A percentile compares a stretch with the other conserved stretches of the same genome.
phyloP scores from a whole-genome alignment of 441 rosid genomes.

The Melastoma candidum region DNA sequence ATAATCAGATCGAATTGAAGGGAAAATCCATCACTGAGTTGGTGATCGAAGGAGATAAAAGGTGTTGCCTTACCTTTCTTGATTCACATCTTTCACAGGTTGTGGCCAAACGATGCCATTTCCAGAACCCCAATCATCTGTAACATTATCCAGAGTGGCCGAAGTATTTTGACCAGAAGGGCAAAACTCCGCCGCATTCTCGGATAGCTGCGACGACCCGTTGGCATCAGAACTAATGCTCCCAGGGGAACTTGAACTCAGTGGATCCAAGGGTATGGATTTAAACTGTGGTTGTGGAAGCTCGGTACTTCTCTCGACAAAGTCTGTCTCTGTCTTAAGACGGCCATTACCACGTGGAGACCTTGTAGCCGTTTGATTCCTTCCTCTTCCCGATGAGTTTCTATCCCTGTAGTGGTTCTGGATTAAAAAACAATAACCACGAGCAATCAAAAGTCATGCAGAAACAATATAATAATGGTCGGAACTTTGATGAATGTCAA shows the following conservation, averaged over 20 bases:
- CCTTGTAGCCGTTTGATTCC: conserved; percentile 36
- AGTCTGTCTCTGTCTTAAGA: conserved; percentile 25
- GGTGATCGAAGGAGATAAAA: not conserved
- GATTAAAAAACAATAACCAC: conserved; percentile 17
- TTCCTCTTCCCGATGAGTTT: conserved; percentile 32
- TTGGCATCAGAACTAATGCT: conserved; percentile 24
- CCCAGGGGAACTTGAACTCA: conserved; percentile 30
- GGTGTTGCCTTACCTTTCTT: conserved; percentile 39
- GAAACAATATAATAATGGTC: not conserved
- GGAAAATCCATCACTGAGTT: conserved; percentile 5
- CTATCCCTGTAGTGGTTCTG: conserved; percentile 74
- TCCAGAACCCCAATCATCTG: conserved; percentile 23
- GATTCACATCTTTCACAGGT: conserved; percentile 22
- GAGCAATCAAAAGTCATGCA: not conserved
- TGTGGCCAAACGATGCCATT: conserved; percentile 22
- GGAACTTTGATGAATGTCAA: not conserved
- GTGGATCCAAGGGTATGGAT: conserved; percentile 30
- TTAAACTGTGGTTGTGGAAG: conserved; percentile 26
- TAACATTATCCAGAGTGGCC: conserved; percentile 8
- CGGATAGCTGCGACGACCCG: conserved; percentile 32
- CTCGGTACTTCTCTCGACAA: conserved; percentile 38
- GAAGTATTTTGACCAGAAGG: conserved; percentile 22
- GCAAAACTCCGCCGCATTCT: conserved; percentile 32
- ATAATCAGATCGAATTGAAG: conserved; percentile 9
- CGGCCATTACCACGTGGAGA: conserved; percentile 53